These are phyloP conservation scores for Halophytophthora polymorphica DNA, from an alignment of 352 stramenopile species.

Conservation along the genomic window DNA sequence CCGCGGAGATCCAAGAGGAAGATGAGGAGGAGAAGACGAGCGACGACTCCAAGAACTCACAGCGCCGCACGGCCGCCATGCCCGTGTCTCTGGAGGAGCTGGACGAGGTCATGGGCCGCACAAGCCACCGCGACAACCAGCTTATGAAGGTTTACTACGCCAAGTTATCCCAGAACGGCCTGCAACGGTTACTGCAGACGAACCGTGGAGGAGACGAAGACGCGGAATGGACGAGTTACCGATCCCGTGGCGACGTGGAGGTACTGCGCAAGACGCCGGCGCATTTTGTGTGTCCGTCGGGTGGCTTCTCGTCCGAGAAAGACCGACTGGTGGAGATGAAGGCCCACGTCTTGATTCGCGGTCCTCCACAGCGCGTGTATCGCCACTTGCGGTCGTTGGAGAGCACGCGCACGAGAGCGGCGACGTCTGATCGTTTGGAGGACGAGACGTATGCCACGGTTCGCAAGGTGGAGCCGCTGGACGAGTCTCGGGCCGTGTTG, in stretches of 20 bases:
- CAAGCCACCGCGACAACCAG: slow-evolving; percentile 62
- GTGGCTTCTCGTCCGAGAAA: slow-evolving; percentile 26
- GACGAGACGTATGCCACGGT: slow-evolving; percentile 34
- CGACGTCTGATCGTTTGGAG: slow-evolving; percentile 14
- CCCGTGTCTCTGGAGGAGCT: slow-evolving; percentile 49
- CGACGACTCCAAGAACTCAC: slow-evolving; percentile 13
- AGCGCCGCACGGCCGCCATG: slow-evolving; percentile 14
- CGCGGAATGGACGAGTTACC: slow-evolving; percentile 52
- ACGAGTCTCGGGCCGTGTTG: slow-evolving; percentile 60
- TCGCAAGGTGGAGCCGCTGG: slow-evolving; percentile 59
- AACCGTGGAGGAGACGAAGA: slow-evolving; percentile 25
- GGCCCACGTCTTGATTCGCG: slow-evolving; percentile 42
- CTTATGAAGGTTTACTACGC: slow-evolving; percentile 76
- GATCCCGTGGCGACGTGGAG: slow-evolving; percentile 21
- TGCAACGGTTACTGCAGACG: slow-evolving; percentile 46
- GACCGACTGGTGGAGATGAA: slow-evolving; percentile 79
- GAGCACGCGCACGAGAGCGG: slow-evolving; percentile 24
- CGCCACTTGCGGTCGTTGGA: slow-evolving; percentile 63
- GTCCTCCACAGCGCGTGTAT: slow-evolving; percentile 49
- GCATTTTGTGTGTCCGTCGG: slow-evolving; percentile 27
- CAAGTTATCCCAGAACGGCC: slow-evolving; percentile 53
- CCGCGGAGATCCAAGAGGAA: slow-evolving; percentile 30
- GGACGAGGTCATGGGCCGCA: slow-evolving; percentile 54
- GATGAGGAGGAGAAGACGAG: slow-evolving; percentile 23
- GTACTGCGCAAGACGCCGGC: slow-evolving; percentile 38